These are phyloP conservation scores for Beta vulgaris DNA, from an alignment of 148 eudicot species.

Conservation along the genomic window DNA sequence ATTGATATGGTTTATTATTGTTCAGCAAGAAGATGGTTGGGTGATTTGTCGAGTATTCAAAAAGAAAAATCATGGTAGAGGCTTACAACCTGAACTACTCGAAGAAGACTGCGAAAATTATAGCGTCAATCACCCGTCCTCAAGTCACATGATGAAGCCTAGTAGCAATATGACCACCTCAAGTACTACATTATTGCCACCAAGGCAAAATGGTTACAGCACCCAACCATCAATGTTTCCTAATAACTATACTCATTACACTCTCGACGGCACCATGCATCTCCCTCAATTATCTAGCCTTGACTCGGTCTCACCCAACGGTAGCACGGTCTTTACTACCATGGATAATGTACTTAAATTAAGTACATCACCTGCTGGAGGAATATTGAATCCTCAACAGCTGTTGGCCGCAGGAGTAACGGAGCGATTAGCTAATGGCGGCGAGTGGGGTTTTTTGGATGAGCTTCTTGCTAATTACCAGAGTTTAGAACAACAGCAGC, in stretches of 20 bases:
- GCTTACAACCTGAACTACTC: constrained; percentile 36
- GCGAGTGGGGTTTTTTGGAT: constrained; percentile 76
- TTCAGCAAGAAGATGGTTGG: constrained; percentile 87
- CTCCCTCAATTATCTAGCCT: constrained; percentile 73
- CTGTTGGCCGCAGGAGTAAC: constrained; percentile 6
- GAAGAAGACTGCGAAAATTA: constrained; percentile 25
- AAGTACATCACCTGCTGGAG: constrained; percentile 28
- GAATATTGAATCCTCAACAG: constrained; percentile 23
- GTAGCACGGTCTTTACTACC: constrained; percentile 22
- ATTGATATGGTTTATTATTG: background rate
- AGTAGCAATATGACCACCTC: background rate
- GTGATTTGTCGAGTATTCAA: constrained; percentile 85
- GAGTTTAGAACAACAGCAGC: constrained; percentile 38
- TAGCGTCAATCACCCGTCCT: background rate
- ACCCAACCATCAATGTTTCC: constrained; percentile 25
- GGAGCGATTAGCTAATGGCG: constrained; percentile 14
- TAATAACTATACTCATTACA: constrained; percentile 22
- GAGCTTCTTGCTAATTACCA: constrained; percentile 75
- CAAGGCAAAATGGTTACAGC: constrained; percentile 24
- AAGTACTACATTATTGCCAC: constrained; percentile 7
- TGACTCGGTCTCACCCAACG: constrained; percentile 27
- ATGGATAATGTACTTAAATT: constrained; percentile 46
- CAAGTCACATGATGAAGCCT: constrained; percentile 22
- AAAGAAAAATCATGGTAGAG: constrained; percentile 58
- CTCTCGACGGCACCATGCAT: constrained; percentile 54